Conservation (phyloP, 345 rosid species). For the Hibiscus tridactylites region DNA sequence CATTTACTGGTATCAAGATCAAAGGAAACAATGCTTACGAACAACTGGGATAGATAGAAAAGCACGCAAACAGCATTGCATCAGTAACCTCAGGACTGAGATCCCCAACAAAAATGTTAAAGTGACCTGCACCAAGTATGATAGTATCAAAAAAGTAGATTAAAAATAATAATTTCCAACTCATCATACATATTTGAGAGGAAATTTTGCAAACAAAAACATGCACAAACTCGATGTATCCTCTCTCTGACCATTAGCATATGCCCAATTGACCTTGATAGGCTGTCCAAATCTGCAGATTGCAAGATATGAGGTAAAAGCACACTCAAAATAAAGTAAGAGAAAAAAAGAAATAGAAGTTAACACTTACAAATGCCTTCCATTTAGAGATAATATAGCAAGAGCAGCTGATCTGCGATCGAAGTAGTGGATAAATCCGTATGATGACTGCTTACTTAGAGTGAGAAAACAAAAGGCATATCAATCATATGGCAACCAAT, state of each 20-base stretch:
- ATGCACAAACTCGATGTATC: conserved; percentile 73
- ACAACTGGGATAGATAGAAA: conserved; percentile 82
- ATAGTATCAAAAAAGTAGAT: conserved; percentile 12
- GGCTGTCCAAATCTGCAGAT: conserved; percentile 90
- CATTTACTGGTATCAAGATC: background rate
- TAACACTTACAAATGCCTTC: conserved; percentile 78
- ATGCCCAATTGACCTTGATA: conserved; percentile 98
- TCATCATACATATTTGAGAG: conserved; percentile 4
- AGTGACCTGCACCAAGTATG: conserved; percentile 53
- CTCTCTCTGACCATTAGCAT: conserved; percentile 95
- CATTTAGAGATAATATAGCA: conserved; percentile 75
- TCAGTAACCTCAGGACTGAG: conserved; percentile 98
- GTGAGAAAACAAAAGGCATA: conserved; percentile 6
- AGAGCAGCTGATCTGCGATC: conserved; percentile 84
- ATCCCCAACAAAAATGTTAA: conserved; percentile 94
- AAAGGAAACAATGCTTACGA: conserved; percentile 55
- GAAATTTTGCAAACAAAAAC: conserved; percentile 2
- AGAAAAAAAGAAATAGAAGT: background rate
- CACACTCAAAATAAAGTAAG: background rate
- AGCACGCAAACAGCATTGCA: conserved; percentile 81
- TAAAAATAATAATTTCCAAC: background rate
- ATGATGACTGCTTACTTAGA: conserved; percentile 60
- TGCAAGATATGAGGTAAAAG: conserved; percentile 5
- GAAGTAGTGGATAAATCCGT: conserved; percentile 91
- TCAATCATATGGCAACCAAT: conserved; percentile 9